Conservation (phyloP, 2,329 filamentous ascomycete species). For the Gaeumannomyces sp. region DNA sequence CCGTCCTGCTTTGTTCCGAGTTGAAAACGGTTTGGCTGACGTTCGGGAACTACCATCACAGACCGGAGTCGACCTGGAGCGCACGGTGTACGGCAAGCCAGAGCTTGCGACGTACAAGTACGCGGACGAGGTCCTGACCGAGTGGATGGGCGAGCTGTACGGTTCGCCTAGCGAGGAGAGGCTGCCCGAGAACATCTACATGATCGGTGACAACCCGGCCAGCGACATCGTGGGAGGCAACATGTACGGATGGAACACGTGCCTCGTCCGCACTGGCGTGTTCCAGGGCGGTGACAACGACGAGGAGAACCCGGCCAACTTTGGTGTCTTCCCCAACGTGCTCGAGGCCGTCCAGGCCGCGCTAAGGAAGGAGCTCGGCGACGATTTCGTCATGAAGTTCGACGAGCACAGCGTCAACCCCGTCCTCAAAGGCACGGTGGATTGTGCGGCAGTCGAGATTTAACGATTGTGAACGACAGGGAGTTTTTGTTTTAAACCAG, state of each 20-base stretch:
- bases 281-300: slow-evolving; percentile 74
- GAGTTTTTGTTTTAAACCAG: not conserved
- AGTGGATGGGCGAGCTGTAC: slow-evolving; percentile 73
- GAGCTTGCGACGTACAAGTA: slow-evolving; percentile 73
- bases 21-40: not conserved
- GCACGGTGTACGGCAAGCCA: slow-evolving; percentile 71
- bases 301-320: slow-evolving; percentile 68
- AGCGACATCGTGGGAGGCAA: slow-evolving; percentile 72
- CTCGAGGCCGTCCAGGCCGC: slow-evolving; percentile 64
- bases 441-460: slow-evolving; percentile 8
- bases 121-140: slow-evolving; percentile 64
- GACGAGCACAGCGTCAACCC: slow-evolving; percentile 62
- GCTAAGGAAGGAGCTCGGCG: slow-evolving; percentile 62
- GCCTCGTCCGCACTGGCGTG: slow-evolving; percentile 69
- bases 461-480: not conserved
- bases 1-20: not conserved
- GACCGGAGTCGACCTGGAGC: slow-evolving; percentile 65
- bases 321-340: slow-evolving; percentile 70
- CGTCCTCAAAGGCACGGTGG: slow-evolving; percentile 37
- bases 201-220: slow-evolving; percentile 70
- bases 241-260: slow-evolving; percentile 79
- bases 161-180: slow-evolving; percentile 49
- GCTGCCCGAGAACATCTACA: slow-evolving; percentile 65
- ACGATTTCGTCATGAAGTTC: slow-evolving; percentile 69
- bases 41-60: not conserved